These are phyloP conservation scores for Brettanomyces sp. DNA, from an alignment of 805 yeast genomes.

Conservation along the genomic window DNA sequence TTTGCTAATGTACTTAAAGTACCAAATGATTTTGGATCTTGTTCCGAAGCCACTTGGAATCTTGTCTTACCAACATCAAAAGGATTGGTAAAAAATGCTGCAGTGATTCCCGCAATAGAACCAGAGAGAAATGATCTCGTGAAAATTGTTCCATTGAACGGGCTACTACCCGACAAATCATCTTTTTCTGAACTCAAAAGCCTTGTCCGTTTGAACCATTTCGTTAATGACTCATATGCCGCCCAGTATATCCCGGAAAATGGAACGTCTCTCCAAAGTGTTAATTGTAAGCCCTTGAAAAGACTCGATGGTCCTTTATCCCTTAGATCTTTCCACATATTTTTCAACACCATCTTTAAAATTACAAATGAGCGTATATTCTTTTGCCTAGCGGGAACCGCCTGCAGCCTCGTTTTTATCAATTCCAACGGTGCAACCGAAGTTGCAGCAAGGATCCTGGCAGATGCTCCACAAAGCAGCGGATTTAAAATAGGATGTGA, in stretches of 20 bases:
- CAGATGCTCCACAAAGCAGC: slow-evolving; percentile 73
- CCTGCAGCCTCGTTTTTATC: slow-evolving; percentile 79
- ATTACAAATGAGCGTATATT: slow-evolving; percentile 26
- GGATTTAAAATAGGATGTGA: slow-evolving; percentile 47
- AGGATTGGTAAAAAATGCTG: slow-evolving; percentile 85
- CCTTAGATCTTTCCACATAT: slow-evolving; percentile 32
- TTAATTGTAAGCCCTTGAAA: slow-evolving; percentile 78
- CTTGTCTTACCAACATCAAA: slow-evolving; percentile 97
- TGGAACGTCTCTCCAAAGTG: slow-evolving; percentile 96
- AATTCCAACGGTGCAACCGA: slow-evolving; percentile 82
- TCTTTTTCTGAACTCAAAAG: slow-evolving; percentile 16
- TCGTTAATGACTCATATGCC: slow-evolving; percentile 51
- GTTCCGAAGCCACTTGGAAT: slow-evolving; percentile 54
- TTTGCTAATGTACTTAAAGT: slow-evolving; percentile 2
- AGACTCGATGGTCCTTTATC: slow-evolving; percentile 52
- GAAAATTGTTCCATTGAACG: slow-evolving; percentile 31
- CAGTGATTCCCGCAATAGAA: slow-evolving; percentile 71
- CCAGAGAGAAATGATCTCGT: slow-evolving; percentile 70
- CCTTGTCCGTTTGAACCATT: slow-evolving; percentile 16
- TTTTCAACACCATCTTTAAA: slow-evolving; percentile 33
- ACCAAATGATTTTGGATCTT: slow-evolving; percentile 7
- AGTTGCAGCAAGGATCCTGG: slow-evolving; percentile 77
- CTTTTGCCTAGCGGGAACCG: slow-evolving; percentile 49
- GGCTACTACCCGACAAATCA: slow-evolving; percentile 4
- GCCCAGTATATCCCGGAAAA: slow-evolving; percentile 95